Evolutionary conservation across 2,329 filamentous ascomycete species (phyloP).

Genomic region (Sordariomycetes sp.): DNA sequence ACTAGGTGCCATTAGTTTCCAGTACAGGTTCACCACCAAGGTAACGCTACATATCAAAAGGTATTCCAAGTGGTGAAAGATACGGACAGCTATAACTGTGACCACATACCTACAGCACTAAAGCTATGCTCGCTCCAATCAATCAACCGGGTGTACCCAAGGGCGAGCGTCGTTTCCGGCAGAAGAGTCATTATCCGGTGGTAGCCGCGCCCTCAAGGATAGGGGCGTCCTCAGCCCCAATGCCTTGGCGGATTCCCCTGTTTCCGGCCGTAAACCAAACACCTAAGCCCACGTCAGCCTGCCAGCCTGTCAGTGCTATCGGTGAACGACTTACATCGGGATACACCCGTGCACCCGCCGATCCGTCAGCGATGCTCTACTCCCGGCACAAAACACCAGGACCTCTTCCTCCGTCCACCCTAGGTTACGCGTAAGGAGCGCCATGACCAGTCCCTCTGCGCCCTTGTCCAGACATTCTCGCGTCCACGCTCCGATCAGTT

Average conservation of each 20-base stretch:
- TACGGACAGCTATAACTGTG: too few species aligned
- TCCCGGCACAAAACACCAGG: conserved; percentile 17
- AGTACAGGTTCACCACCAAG: too few species aligned
- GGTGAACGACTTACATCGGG: conserved; percentile 20
- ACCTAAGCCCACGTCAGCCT: not conserved
- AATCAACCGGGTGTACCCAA: too few species aligned
- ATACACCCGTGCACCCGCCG: conserved; percentile 21
- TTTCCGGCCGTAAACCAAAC: not conserved
- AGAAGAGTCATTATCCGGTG: too few species aligned
- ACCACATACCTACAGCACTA: too few species aligned
- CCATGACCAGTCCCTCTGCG: conserved; percentile 20
- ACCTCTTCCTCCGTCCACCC: conserved; percentile 20
- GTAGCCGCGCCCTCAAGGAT: too few species aligned
- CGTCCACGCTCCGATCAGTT: conserved; percentile 26
- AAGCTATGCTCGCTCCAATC: too few species aligned
- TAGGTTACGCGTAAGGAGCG: conserved; percentile 20
- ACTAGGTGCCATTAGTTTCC: too few species aligned
- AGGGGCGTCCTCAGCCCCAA: too few species aligned
- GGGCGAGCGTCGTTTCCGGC: too few species aligned
- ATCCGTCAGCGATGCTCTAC: conserved; percentile 19
- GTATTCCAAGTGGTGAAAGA: too few species aligned
- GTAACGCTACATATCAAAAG: too few species aligned
- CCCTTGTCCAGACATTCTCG: conserved; percentile 18
- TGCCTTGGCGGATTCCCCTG: not conserved
- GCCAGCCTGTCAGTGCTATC: not conserved